Evolutionary conservation across 352 stramenopile genomes (phyloP), one percentile per base, ranked within the genome.

Genomic region (Globisporangium recalcitrans): DNA sequence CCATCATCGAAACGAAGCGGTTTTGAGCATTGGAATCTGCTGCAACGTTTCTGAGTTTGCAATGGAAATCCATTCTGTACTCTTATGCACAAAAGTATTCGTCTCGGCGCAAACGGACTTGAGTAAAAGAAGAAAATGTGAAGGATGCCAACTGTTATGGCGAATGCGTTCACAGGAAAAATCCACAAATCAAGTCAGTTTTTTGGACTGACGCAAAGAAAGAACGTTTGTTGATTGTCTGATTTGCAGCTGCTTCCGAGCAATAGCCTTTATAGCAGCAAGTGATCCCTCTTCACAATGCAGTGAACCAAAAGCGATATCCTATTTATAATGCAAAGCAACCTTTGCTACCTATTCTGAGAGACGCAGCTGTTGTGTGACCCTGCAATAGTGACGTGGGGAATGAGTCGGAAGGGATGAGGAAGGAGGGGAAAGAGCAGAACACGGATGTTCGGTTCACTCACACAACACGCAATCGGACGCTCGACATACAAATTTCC

Each of bases 141-240:
- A 14, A 44, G 19, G n/a, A 14, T 44, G 36, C 36, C 36, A 44
- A 21, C 9, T 44, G 9, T 9, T 44, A 14, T 44, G 19, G n/a
- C 8, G 36, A 14, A 21, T 13, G 14, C 14, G n/a, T 44, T 44
- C 9, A 44, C 14, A 42, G 24, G 24, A 10, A 62, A 38, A 62
- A 62, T 62, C 55, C 40, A 40, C 24, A 53, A 62, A 62, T 52
- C 38, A 62, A 62, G 55, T 62, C 55, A 62, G 55, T 61, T 52
- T 52, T 36, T 26, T 40, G 27, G 49, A 27, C 1, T n/a, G 36
- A 38, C 8, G 21, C 29, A 56, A 16, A 56, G 27, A 40, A 36
- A 21, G 48, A 54, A 36, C 48, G 48, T 3, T 19, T n/a, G 36
- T 44, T 44, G n/a, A n/a, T n/a, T n/a, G n/a, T n/a, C n/a, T n/a